Conservation (phyloP, 2,329 filamentous ascomycete genomes). For the Chaetoscypha palmicola region DNA sequence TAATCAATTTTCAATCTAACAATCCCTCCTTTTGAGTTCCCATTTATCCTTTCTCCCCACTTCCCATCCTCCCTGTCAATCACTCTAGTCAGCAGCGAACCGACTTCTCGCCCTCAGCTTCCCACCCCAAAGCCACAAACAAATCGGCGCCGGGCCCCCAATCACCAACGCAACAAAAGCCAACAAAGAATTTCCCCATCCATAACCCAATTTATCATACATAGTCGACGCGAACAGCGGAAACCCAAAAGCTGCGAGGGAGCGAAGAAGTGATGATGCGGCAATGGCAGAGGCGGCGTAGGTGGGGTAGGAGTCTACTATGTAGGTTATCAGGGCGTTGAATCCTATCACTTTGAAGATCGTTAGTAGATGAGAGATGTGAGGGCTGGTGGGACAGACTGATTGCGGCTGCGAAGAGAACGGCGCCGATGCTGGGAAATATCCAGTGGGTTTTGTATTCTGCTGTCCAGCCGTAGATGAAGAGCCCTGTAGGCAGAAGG, state of each 20-base stretch:
- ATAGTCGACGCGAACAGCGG: conserved; percentile 6
- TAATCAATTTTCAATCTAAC: too few species aligned
- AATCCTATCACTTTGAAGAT: conserved; percentile 10
- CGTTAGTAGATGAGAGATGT: too few species aligned
- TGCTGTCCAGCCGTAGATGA: conserved; percentile 51
- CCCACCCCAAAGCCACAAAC: not conserved
- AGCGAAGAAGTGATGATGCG: conserved; percentile 12
- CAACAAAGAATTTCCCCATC: not conserved
- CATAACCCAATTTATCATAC: not conserved
- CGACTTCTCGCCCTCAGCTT: not conserved
- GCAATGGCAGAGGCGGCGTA: conserved; percentile 35
- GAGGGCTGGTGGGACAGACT: not conserved
- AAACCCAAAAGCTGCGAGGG: conserved; percentile 18
- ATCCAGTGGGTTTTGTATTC: conserved; percentile 44
- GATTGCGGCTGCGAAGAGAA: conserved; percentile 42
- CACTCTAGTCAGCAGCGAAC: not conserved
- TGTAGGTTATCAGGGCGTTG: conserved; percentile 37
- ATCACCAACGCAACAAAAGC: not conserved
- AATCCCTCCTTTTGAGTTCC: too few species aligned
- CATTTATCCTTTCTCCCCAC: too few species aligned
- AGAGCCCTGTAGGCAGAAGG: conserved; percentile 47
- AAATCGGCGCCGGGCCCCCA: not conserved
- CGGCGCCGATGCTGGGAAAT: conserved; percentile 47
- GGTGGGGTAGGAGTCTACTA: conserved; percentile 40
- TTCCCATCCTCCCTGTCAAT: too few species aligned